These are phyloP conservation scores for Tetradesmus lagerheimii DNA, from an alignment of 139 green algal genomes.

Conservation along the genomic window DNA sequence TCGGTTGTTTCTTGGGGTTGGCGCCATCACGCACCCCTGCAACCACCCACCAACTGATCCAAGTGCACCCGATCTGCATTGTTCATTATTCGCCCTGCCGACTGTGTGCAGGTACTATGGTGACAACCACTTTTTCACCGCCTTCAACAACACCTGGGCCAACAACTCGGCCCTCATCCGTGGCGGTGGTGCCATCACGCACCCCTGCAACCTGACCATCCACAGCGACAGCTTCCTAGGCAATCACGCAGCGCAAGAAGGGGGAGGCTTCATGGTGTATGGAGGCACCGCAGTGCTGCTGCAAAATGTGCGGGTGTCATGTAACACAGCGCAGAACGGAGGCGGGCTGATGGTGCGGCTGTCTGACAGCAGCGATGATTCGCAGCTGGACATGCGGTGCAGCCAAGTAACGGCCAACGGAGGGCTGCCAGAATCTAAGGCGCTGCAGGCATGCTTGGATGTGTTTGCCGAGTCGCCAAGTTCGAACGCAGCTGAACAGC, in stretches of 20 bases:
- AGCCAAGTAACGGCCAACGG: conserved; percentile 28
- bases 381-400: not conserved
- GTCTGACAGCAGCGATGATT: not conserved
- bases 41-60: too few relatives aligned
- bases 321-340: conserved; percentile 25
- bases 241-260: conserved; percentile 8
- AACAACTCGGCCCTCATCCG: conserved; percentile 29
- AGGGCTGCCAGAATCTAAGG: not conserved
- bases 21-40: conserved; percentile 19
- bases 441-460: not conserved
- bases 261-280: conserved; percentile 30
- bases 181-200: conserved; percentile 4
- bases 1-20: not conserved
- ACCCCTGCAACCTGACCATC: conserved; percentile 19
- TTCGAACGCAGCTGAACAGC: not conserved
- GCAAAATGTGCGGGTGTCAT: conserved; percentile 2
- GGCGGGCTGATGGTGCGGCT: conserved; percentile 11
- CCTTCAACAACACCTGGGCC: conserved; percentile 10
- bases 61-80: too few relatives aligned
- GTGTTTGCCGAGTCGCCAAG: not conserved
- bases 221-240: conserved; percentile 14
- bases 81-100: too few relatives aligned
- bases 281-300: not conserved
- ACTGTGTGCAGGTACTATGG: not conserved
- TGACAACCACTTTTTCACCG: not conserved